Conservation (phyloP, 192 early-diverging fungal species). For the Podila verticillata region DNA sequence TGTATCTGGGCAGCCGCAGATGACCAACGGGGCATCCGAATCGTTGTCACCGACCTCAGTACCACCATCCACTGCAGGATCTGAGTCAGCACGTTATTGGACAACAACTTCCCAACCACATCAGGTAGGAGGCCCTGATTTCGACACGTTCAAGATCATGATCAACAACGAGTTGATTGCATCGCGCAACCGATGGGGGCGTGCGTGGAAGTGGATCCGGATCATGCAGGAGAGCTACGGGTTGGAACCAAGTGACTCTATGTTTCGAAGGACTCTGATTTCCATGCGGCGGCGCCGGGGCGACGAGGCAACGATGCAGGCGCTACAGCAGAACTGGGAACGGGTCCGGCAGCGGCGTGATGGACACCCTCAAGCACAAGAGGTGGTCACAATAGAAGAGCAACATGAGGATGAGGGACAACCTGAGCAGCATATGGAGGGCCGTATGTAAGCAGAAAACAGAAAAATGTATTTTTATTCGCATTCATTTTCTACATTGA, state of each 20-base stretch:
- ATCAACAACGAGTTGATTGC: conserved; percentile 41
- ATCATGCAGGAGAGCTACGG: conserved; percentile 39
- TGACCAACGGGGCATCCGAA: background rate
- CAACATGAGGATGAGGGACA: no score
- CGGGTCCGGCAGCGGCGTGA: conserved; percentile 13
- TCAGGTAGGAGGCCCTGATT: conserved; percentile 28
- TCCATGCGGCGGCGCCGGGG: conserved; percentile 27
- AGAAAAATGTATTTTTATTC: no score
- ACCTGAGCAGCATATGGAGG: no score
- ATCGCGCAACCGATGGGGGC: conserved; percentile 32
- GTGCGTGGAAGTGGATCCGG: conserved; percentile 40
- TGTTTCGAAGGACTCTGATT: conserved; percentile 30
- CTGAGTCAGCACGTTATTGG: background rate
- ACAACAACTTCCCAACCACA: background rate
- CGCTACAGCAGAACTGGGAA: conserved; percentile 29
- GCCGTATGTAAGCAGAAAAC: no score
- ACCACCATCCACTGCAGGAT: background rate
- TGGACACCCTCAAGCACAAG: background rate
- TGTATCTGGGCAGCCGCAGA: background rate
- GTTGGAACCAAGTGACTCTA: conserved; percentile 38
- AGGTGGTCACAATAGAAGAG: no score
- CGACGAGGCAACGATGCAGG: conserved; percentile 20
- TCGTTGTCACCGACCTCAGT: background rate
- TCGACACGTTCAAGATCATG: conserved; percentile 33
- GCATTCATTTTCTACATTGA: no score